Percentiles rank a stretch among this genome's conserved stretches.
phyloP scores from a whole-genome alignment of 1,284 basidiomycete species.

The Microbotryomycetes sp. region DNA sequence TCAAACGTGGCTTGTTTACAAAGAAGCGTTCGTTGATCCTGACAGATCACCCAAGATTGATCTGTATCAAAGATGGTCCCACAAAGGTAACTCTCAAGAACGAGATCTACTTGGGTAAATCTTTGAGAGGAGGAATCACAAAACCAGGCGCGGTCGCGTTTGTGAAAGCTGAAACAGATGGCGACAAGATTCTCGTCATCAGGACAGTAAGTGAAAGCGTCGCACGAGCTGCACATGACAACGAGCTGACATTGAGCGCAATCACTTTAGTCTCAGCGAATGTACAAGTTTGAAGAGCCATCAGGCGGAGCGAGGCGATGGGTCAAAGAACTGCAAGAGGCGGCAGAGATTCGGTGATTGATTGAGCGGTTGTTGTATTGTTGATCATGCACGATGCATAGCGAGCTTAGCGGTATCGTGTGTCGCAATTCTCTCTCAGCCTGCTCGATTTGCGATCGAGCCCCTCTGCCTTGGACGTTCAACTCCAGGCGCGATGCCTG shows the following conservation, averaged over 20 bases:
- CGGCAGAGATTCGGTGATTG: not conserved
- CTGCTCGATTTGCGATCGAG: too few species aligned
- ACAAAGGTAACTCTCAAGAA: constrained; percentile 45
- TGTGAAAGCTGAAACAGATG: constrained; percentile 20
- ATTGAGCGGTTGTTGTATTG: too few species aligned
- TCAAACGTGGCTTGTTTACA: constrained; percentile 39
- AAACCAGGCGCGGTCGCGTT: constrained; percentile 17
- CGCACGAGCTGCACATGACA: not conserved
- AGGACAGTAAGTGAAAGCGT: constrained; percentile 18
- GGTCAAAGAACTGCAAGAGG: constrained; percentile 25
- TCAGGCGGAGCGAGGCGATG: constrained; percentile 24
- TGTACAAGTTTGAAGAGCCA: constrained; percentile 31
- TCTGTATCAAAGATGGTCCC: constrained; percentile 48
- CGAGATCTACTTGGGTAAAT: constrained; percentile 44
- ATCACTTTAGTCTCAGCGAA: constrained; percentile 17
- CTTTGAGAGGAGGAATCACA: constrained; percentile 9
- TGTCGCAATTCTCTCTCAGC: too few species aligned
- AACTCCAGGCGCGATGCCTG: too few species aligned
- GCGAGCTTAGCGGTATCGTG: too few species aligned
- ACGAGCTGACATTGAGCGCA: not conserved
- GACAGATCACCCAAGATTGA: constrained; percentile 50
- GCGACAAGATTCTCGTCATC: constrained; percentile 15
- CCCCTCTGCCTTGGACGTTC: too few species aligned
- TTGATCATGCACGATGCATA: too few species aligned
- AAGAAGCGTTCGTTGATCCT: constrained; percentile 48